Evolutionary conservation across 2,329 filamentous ascomycete genomes (phyloP), one percentile per base, ranked within the genome.

Genomic region (Ophiobolus disseminans): DNA sequence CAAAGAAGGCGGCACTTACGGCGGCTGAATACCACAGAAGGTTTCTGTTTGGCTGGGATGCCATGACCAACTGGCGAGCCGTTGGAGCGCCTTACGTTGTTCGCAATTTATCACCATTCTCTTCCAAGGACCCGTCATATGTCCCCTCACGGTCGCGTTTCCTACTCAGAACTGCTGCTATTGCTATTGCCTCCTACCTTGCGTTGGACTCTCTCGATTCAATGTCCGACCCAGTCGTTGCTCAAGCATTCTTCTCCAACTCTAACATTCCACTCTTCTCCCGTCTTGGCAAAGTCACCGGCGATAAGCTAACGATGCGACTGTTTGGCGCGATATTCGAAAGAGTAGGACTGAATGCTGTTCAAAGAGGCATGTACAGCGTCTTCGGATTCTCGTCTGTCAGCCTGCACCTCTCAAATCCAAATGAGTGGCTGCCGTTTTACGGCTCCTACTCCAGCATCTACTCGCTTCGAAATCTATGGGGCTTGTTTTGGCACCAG

Each of bases 401-500:
- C 1, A 21, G 19, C 11, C 10, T 26, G 14, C 21, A 26, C 5
- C 14, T 56, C 11, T 40, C 40, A 7, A 19, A 45, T 2, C 45
- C 43, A 7, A 5, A 4, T 8, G 41, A 47, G 8, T 55, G 53
- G 49, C 49, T 42, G 1, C 53, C 49, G 16, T 47, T 53, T 23
- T 56, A 53, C 22, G 53, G 49, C 14, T 49, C 40, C n/a, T 11
- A 23, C 11, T 11, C 6, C 4, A 38, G 50, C 11, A 42, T 45
- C 14, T 56, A 53, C 19, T 38, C 28, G 4, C 34, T 56, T 3
- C 11, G 35, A 17, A 25, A n/a, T 13, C 45, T 53, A 28, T 53
- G 50, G 49, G 39, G 48, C 31, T 36, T 44, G 2, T 53, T 49
- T 35, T 56, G 48, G 53, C 53, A 56, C 28, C 49, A 56, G 32